Evolutionary conservation across 164 flowering plant genomes (phyloP), one percentile per base, ranked within the genome.

Genomic region (Cinnamomum micranthum): DNA sequence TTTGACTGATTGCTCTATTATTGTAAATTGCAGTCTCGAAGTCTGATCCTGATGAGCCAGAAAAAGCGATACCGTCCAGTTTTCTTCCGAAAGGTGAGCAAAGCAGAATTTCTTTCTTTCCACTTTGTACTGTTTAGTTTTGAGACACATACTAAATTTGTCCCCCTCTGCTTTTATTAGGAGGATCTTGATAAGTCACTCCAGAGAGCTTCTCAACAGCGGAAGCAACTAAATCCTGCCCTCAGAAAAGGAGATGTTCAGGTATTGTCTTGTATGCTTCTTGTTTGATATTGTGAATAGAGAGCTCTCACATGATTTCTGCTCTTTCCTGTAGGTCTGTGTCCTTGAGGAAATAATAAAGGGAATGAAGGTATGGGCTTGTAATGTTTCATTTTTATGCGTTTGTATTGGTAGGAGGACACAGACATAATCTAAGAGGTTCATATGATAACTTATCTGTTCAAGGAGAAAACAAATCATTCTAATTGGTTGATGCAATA

Each of bases 151-250:
- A n/a, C 14, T 50, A n/a, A 55, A 50, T 24, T 20, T 72, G 41
- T 71, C 6, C n/a, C 13, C 65, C 2, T 35, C 20, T 50, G 50
- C 47, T 11, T 64, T 80, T 77, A 11, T 65, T 65, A 95, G 97
- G 99, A 95, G 88, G 97, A 95, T 76, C 85, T 92, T 33, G 99
- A 90, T 70, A 85, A 84, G 10, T 91, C 95, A 5, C 83, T 95
- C 24, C 14, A 6, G 22, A 84, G 85, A 82, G 99, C 99, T 76
- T 86, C 97, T 27, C 75, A 58, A 0, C 78, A 87, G 63, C 95
- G 90, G 78, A 81, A 65, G 27, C 75, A 58, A 65, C 64, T 93
- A 68, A 91, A 90, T 82, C 97, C 99, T 76, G 77, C 79, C 14
- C 62, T 88, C 50, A 88, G 83, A 80, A 83, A 68, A 14, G 99